Evolutionary conservation across 1,284 basidiomycete species (phyloP).

Genomic region (Filobasidium uniguttulatum): DNA sequence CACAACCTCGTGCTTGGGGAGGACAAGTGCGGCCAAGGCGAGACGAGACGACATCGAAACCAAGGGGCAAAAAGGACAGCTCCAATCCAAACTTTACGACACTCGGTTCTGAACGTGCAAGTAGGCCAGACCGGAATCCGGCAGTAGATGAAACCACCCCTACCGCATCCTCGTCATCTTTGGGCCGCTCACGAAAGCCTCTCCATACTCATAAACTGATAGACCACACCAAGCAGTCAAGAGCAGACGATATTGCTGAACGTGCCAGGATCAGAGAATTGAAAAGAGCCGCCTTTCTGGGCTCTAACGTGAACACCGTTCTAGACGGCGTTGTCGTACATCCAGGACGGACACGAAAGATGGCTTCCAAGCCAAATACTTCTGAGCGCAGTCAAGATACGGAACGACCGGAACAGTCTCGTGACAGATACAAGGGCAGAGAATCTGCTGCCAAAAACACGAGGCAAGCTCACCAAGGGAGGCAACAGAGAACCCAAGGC

Average conservation of each 20-base stretch:
- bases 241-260: too few species aligned
- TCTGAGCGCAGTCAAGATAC: too few species aligned
- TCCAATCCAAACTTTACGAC: background rate
- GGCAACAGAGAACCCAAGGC: too few species aligned
- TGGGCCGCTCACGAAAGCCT: background rate
- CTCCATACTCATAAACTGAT: background rate
- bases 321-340: too few species aligned
- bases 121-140: background rate
- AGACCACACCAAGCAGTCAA: too few species aligned
- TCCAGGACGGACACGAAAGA: too few species aligned
- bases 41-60: background rate
- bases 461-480: constrained; percentile 11
- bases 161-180: background rate
- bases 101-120: background rate
- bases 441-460: background rate
- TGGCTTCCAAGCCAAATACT: too few species aligned
- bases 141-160: background rate
- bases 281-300: too few species aligned
- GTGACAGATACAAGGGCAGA: background rate
- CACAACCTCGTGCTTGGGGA: background rate
- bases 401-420: background rate
- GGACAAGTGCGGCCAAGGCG: too few species aligned
- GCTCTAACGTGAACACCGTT: too few species aligned
- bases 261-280: too few species aligned
- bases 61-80: background rate